phyloP scores from a whole-genome alignment of 192 early-diverging fungal genomes.

The Umbelopsis ramanniana region DNA sequence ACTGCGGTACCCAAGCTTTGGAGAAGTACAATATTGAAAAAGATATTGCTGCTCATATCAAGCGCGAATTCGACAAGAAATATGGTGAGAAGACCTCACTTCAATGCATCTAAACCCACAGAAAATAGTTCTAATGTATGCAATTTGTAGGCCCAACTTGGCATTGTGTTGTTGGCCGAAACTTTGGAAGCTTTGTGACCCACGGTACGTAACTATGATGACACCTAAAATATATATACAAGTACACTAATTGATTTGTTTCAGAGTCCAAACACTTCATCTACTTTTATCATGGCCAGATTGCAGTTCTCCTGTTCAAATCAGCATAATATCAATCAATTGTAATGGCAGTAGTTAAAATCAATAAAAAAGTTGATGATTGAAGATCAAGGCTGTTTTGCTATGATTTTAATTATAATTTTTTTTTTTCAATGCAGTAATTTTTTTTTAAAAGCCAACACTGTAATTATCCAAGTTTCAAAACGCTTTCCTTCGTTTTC shows the following conservation, averaged over 20 bases:
- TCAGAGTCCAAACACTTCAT: conserved; percentile 91
- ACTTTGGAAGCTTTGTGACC: conserved; percentile 99
- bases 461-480: background rate
- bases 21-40: conserved; percentile 97
- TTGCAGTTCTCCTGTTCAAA: conserved; percentile 95
- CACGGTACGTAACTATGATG: conserved; percentile 65
- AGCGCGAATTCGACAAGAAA: conserved; percentile 98
- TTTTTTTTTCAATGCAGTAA: no score
- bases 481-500: background rate
- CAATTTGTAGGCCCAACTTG: conserved; percentile 76
- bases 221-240: background rate
- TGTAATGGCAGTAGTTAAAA: background rate
- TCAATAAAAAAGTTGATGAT: conserved; percentile 1
- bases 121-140: background rate
- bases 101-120: background rate
- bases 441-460: background rate
- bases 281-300: conserved; percentile 97
- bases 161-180: conserved; percentile 98
- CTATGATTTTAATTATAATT: no score
- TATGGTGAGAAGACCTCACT: conserved; percentile 56
- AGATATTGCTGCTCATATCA: conserved; percentile 97
- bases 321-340: conserved; percentile 62
- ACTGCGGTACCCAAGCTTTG: conserved; percentile 83
- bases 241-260: conserved; percentile 7
- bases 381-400: background rate